phyloP scores from a whole-genome alignment of 805 yeast species.

The Myxozyma neotropica region DNA sequence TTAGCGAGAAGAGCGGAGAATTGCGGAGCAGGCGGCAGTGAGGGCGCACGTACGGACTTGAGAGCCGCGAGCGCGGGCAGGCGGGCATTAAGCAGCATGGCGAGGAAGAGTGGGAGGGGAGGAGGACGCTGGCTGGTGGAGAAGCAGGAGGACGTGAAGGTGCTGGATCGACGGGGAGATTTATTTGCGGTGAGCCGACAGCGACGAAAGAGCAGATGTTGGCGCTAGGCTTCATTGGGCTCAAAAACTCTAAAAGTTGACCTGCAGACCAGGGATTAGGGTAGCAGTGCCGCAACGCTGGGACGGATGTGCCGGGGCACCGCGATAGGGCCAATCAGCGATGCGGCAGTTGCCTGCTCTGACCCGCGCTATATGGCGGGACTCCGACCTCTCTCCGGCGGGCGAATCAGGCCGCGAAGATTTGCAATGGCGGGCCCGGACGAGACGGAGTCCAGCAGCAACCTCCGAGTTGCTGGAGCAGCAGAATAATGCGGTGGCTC shows the following conservation, averaged over 20 bases:
- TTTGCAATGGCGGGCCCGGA: not conserved
- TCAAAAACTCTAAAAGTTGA: conserved; percentile 5
- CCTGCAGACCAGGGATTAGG: conserved; percentile 16
- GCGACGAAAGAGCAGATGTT: not conserved
- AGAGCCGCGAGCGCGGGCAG: conserved; percentile 20
- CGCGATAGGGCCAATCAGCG: conserved; percentile 2
- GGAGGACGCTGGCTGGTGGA: not conserved
- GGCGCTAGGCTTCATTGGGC: conserved; percentile 3
- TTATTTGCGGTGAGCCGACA: conserved; percentile 18
- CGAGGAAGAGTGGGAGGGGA: not conserved
- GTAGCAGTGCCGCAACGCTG: not conserved
- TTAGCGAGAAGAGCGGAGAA: not conserved
- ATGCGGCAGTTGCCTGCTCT: not conserved
- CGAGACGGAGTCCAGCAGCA: not conserved
- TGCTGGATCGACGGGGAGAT: conserved; percentile 17
- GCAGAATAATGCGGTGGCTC: not conserved
- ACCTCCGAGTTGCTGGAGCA: not conserved
- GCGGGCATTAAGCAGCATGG: conserved; percentile 27
- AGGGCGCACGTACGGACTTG: conserved; percentile 22
- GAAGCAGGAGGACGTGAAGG: not conserved
- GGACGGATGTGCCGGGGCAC: not conserved
- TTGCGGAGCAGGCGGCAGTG: not conserved
- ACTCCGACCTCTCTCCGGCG: conserved; percentile 16
- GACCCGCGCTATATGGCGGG: not conserved
- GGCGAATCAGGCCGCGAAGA: conserved; percentile 7